phyloP scores from a whole-genome alignment of 2,329 filamentous ascomycete genomes.

The Fusarium denticulatum region DNA sequence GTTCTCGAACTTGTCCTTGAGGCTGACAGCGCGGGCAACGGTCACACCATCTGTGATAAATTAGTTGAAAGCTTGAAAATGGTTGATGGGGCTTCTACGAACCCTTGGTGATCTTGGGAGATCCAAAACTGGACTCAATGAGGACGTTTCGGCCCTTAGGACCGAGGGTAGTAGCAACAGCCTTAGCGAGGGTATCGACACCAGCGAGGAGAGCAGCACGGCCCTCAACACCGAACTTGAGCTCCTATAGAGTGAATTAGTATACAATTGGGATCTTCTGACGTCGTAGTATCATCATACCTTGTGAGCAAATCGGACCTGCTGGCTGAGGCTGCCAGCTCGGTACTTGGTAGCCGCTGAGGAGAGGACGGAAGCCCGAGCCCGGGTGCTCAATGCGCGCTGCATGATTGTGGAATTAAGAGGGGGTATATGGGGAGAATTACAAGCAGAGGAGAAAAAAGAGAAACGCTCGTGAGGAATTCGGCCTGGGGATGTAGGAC shows the following conservation, averaged over 20 bases:
- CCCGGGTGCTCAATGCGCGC: conserved; percentile 86
- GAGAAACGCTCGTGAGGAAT: conserved; percentile 40
- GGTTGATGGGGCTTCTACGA: conserved; percentile 44
- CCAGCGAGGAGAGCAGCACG: conserved; percentile 89
- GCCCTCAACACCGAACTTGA: conserved; percentile 97
- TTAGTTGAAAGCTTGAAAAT: conserved; percentile 23
- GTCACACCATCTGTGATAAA: conserved; percentile 78
- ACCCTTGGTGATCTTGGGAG: conserved; percentile 99
- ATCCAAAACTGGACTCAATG: conserved; percentile 98
- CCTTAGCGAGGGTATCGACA: conserved; percentile 96
- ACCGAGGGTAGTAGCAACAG: conserved; percentile 93
- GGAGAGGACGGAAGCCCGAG: conserved; percentile 82
- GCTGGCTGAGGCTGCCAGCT: conserved; percentile 76
- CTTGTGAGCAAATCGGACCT: conserved; percentile 98
- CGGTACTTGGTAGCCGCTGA: conserved; percentile 73
- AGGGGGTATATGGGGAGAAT: conserved; percentile 44
- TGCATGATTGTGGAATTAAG: conserved; percentile 76
- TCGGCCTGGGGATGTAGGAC: conserved; percentile 43
- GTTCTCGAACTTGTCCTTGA: conserved; percentile 99
- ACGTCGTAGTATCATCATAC: conserved; percentile 57
- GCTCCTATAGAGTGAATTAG: conserved; percentile 71
- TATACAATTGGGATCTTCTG: background rate
- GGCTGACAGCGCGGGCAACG: conserved; percentile 86
- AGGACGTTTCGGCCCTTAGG: conserved; percentile 98
- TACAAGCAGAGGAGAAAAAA: conserved; percentile 43